These are phyloP conservation scores for Tylopilus sp. DNA, from an alignment of 768 basidiomycete species.

Conservation along the genomic window DNA sequence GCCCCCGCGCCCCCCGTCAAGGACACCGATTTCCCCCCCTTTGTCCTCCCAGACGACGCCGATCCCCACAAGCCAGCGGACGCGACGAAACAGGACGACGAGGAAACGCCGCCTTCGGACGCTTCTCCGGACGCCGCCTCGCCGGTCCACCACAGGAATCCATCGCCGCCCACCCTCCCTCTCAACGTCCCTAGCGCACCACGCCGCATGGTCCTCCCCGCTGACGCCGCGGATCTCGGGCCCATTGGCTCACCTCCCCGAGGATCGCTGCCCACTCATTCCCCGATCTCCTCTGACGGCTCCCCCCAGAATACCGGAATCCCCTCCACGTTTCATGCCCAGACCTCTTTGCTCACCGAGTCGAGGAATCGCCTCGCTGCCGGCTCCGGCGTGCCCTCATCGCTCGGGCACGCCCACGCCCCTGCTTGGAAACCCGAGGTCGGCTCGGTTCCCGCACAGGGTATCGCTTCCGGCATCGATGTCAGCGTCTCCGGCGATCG, in stretches of 20 bases:
- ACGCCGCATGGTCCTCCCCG: conserved; percentile 39
- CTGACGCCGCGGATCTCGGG: conserved; percentile 58
- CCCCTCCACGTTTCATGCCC: conserved; percentile 75
- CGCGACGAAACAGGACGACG: conserved; percentile 8
- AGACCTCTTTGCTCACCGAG: conserved; percentile 45
- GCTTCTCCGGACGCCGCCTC: conserved; percentile 9
- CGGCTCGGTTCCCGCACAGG: conserved; percentile 22
- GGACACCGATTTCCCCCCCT: conserved; percentile 71
- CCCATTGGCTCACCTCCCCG: conserved; percentile 81
- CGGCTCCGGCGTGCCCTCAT: conserved; percentile 54
- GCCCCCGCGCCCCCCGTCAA: conserved; percentile 76
- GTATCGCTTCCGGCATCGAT: conserved; percentile 9
- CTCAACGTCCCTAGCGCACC: conserved; percentile 48
- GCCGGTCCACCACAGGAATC: conserved; percentile 25
- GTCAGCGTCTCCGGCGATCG: conserved; percentile 38
- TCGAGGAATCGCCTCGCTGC: conserved; percentile 32
- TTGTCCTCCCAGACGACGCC: conserved; percentile 59
- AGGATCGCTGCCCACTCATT: conserved; percentile 46
- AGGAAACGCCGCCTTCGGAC: conserved; percentile 4
- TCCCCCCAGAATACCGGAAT: conserved; percentile 41
- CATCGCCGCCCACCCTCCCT: conserved; percentile 51
- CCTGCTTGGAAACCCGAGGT: conserved; percentile 30
- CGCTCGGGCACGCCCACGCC: conserved; percentile 43
- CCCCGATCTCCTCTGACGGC: conserved; percentile 42
- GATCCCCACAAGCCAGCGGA: not conserved